Evolutionary conservation across 140 eudicot genomes (phyloP).

Genomic region (Bidens hawaiensis): DNA sequence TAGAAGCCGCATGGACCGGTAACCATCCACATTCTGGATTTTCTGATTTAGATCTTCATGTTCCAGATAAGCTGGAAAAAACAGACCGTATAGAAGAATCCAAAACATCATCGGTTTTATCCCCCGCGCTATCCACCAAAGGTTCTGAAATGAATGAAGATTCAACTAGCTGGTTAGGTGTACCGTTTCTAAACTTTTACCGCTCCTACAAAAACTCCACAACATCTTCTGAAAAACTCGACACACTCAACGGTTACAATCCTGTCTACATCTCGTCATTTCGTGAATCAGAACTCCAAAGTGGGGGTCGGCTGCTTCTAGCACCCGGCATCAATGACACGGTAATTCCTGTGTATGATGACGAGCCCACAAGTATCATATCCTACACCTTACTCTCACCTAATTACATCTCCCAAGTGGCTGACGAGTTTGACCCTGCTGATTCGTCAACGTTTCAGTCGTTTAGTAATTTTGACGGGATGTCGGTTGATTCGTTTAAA

Average conservation of each 20-base stretch:
- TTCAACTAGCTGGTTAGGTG: conserved; percentile 66
- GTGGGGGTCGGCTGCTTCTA: conserved; percentile 68
- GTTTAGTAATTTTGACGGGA: conserved; percentile 54
- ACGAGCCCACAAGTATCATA: conserved; percentile 94
- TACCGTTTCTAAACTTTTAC: conserved; percentile 70
- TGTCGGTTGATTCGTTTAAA: conserved; percentile 47
- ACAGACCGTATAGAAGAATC: conserved; percentile 44
- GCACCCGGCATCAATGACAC: conserved; percentile 69
- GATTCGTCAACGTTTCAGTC: conserved; percentile 49
- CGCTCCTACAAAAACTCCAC: conserved; percentile 55
- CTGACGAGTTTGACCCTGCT: conserved; percentile 56
- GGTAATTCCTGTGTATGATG: conserved; percentile 83
- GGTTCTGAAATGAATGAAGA: conserved; percentile 62
- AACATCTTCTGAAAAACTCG: conserved; percentile 56
- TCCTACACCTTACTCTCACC: conserved; percentile 63
- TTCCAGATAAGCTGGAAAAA: conserved; percentile 35
- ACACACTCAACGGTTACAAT: conserved; percentile 55
- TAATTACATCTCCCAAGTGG: conserved; percentile 54
- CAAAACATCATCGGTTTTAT: conserved; percentile 28
- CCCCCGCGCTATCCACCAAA: conserved; percentile 47
- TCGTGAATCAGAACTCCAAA: conserved; percentile 64
- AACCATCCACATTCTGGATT: conserved; percentile 34
- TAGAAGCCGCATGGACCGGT: conserved; percentile 97
- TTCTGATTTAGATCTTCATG: conserved; percentile 34
- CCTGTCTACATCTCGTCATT: conserved; percentile 73